phyloP scores from a whole-genome alignment of 73 alveolate species.

The Paramecium sexaurelia region DNA sequence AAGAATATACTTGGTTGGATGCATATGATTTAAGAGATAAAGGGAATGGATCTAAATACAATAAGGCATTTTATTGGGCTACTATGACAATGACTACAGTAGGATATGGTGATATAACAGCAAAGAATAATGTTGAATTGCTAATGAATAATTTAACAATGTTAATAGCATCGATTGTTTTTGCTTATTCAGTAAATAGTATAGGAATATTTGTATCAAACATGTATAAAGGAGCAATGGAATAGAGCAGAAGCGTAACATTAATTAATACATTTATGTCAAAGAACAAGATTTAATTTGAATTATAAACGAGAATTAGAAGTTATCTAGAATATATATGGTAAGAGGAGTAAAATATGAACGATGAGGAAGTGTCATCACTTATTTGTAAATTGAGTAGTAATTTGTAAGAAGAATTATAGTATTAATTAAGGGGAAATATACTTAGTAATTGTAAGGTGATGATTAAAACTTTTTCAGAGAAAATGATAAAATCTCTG shows the following conservation, averaged over 20 bases:
- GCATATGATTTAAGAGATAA: background rate
- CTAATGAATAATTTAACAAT: conserved; percentile 73
- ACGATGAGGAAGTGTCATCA: conserved; percentile 77
- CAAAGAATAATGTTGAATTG: conserved; percentile 78
- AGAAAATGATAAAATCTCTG: conserved; percentile 71
- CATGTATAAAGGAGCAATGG: conserved; percentile 68
- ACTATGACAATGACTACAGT: conserved; percentile 93
- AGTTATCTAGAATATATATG: conserved; percentile 85
- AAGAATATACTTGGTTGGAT: conserved; percentile 21
- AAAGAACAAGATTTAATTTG: conserved; percentile 76
- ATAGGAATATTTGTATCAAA: conserved; percentile 84
- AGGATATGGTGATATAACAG: conserved; percentile 90
- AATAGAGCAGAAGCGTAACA: conserved; percentile 78
- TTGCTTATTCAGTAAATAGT: conserved; percentile 86
- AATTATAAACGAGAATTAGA: conserved; percentile 75
- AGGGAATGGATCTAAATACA: conserved; percentile 57
- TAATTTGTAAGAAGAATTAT: conserved; percentile 73
- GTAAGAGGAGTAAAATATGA: conserved; percentile 75
- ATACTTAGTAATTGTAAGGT: conserved; percentile 74
- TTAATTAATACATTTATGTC: conserved; percentile 79
- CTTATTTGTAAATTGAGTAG: conserved; percentile 75
- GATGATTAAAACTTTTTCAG: conserved; percentile 70
- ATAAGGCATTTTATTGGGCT: conserved; percentile 85
- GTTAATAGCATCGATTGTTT: conserved; percentile 85
- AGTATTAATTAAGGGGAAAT: conserved; percentile 74